Evolutionary conservation across 257 asterid species (phyloP), one percentile per base, ranked within the genome.

Genomic region (Nicotiana undulata): DNA sequence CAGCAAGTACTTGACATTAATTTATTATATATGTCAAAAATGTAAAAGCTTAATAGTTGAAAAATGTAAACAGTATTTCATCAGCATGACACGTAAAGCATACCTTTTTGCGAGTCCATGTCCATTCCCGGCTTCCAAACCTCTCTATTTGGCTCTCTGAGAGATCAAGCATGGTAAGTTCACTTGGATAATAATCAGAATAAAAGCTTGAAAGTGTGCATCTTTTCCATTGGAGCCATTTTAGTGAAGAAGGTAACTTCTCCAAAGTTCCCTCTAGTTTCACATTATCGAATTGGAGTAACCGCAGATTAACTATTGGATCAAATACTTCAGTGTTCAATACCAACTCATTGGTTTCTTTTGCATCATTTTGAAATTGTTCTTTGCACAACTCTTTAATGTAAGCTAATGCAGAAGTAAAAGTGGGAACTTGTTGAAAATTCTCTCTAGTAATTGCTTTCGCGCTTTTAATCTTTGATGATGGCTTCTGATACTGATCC

Each of bases 81-180:
- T 76, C n/a, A 77, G 72, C 44, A 55, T 67, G 63, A 76, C 52
- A 12, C 60, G 31, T 77, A 51, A 63, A 22, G 20, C 13, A 67
- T 81, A 85, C 87, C 85, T 82, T 79, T 82, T 32, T 24, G 9
- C 34, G 44, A 79, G 61, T 79, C 87, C 87, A 77, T 3, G 65
- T 60, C 83, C 81, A 80, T 49, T 32, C 74, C 79, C 32, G 1
- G 22, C 79, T 80, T 85, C 86, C 81, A 49, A 85, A 22, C 31
- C 72, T 82, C 80, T 37, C 83, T 56, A 85, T 80, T 66, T 80
- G 79, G 77, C 88, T 85, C 31, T 76, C 64, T 56, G 88, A 85
- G 82, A 85, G 82, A 67, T 85, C 88, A 79, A 85, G 84, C 13
- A 85, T 83, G 68, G 82, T 72, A 58, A 85, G 84, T 80, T 85